Percentiles rank a stretch among this genome's conserved stretches.
These are phyloP conservation scores for Spathaspora jeffriesii DNA, from an alignment of 1,139 yeast genomes.

Conservation along the genomic window DNA sequence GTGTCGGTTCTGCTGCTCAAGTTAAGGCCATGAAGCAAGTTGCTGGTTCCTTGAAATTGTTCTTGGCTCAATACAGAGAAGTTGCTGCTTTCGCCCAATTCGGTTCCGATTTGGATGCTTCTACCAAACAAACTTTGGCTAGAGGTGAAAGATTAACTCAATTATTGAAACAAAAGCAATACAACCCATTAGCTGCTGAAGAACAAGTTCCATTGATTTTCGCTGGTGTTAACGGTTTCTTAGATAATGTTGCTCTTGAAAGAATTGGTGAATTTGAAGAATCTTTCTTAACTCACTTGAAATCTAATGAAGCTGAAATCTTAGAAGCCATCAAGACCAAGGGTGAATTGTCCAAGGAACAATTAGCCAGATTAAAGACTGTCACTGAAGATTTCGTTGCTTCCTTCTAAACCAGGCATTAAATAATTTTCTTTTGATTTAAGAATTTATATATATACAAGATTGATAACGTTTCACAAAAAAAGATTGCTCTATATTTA, in stretches of 20 bases:
- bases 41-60: constrained; percentile 99
- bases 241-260: constrained; percentile 83
- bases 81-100: constrained; percentile 99
- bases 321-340: constrained; percentile 80
- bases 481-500: not conserved
- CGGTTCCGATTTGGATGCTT: constrained; percentile 99
- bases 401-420: constrained; percentile 53
- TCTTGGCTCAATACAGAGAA: constrained; percentile 99
- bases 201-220: constrained; percentile 98
- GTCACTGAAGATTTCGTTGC: constrained; percentile 93
- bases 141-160: constrained; percentile 99
- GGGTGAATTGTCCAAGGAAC: constrained; percentile 92
- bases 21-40: constrained; percentile 99
- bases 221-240: constrained; percentile 99
- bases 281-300: constrained; percentile 88
- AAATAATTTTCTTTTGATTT: constrained; percentile 2
- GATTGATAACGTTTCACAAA: constrained; percentile 1
- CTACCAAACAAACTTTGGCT: constrained; percentile 97
- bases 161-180: constrained; percentile 97
- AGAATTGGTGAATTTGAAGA: constrained; percentile 92
- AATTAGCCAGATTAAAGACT: constrained; percentile 82
- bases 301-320: constrained; percentile 86
- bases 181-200: constrained; percentile 96
- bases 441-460: constrained; percentile 1
- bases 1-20: constrained; percentile 99